Evolutionary conservation across 495 filamentous ascomycete genomes (phyloP), one percentile per base, ranked within the genome.

Genomic region (Aspergillus nidulans): DNA sequence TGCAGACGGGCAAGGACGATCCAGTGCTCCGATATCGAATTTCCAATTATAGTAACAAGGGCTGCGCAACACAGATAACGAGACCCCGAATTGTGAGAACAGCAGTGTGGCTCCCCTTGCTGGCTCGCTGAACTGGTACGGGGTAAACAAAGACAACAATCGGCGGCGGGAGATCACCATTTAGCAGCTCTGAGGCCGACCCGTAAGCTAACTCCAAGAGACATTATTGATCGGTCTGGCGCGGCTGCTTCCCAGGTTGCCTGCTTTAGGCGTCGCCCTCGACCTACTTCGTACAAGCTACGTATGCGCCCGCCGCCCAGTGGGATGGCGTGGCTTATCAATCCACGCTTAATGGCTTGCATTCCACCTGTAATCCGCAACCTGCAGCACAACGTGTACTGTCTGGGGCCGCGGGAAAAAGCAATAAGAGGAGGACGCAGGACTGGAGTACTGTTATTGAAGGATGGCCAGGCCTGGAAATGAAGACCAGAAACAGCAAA

Each of bases 141-240:
- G 25, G 51, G 53, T 46, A 25, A 28, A 18, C 36, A 15, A 49
- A 50, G 28, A 45, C 36, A 44, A 49, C 34, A 46, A 44, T 25
- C 9, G 39, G 43, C 38, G 49, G 42, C 57, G 57, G 61, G 58
- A 60, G 61, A 63, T 63, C 57, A 43, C 46, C 55, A 36, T 51
- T 55, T 63, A 63, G 61, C 25, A 39, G 41, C 28, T 28, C 18
- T 43, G 13, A 39, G 38, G 42, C 25, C 16, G 18, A 44, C 21
- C 28, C 40, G 56, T 45, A 59, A 59, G 51, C 24, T 20, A 48
- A 43, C 38, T 19, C 24, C 26, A 47, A 57, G 4, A 46, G 23
- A 13, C 9, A 32, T n/a, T n/a, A 3, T 16, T 16, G 42, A 8
- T 16, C 19, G 18, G 24, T 30, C 25, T 41, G 18, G n/a, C 28